Evolutionary conservation across 2,329 filamentous ascomycete genomes (phyloP).

Genomic region (Colletotrichum neosansevieriae): DNA sequence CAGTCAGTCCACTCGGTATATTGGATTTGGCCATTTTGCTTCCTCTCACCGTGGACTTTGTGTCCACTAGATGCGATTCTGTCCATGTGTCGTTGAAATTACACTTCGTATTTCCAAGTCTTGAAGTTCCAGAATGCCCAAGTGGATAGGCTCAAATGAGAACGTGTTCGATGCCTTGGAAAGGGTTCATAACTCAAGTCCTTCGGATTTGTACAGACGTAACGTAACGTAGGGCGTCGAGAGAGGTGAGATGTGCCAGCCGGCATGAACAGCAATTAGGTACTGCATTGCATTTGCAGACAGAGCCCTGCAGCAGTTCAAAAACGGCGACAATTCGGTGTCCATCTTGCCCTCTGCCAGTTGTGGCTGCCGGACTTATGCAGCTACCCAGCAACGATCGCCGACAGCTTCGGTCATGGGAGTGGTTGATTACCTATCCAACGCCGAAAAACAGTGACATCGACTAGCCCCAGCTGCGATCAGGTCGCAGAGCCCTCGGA

Average conservation of each 20-base stretch:
- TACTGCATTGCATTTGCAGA: slow-evolving; percentile 8
- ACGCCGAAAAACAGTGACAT: slow-evolving; percentile 23
- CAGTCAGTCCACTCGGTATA: background rate
- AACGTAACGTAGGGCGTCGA: background rate
- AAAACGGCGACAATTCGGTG: slow-evolving; percentile 8
- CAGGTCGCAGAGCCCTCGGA: background rate
- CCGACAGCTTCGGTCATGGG: background rate
- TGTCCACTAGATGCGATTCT: background rate
- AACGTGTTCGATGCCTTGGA: background rate
- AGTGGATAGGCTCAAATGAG: slow-evolving; percentile 7
- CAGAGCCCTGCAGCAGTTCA: slow-evolving; percentile 13
- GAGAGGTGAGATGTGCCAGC: background rate
- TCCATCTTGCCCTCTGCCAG: slow-evolving; percentile 6
- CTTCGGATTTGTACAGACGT: background rate
- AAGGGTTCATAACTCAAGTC: background rate
- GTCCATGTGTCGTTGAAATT: slow-evolving; percentile 18
- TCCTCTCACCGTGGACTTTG: too few relatives aligned
- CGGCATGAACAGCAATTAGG: slow-evolving; percentile 2
- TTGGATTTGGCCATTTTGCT: background rate
- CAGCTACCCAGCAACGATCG: slow-evolving; percentile 24
- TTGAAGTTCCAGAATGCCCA: slow-evolving; percentile 21
- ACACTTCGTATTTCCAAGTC: slow-evolving; percentile 26
- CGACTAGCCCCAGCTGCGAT: too few relatives aligned
- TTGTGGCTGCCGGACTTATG: background rate
- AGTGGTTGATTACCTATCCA: background rate